Evolutionary conservation across 805 yeast species (phyloP), one percentile per base, ranked within the genome.

Genomic region (Metschnikowia similis): DNA sequence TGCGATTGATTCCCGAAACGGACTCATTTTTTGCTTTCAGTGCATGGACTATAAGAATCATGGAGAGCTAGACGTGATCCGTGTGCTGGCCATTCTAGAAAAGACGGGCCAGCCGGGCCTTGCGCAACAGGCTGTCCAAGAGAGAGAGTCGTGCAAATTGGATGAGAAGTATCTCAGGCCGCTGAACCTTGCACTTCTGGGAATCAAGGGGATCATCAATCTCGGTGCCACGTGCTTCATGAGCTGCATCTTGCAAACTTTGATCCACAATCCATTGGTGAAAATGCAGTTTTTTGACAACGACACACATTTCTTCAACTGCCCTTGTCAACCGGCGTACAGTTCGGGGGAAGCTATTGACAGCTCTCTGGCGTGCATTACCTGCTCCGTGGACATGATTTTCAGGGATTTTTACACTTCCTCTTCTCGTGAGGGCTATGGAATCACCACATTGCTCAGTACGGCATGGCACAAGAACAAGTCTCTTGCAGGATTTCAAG

Each of bases 171-270:
- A 61, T 54, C 36, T 50, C 13, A 54, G 55, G 36, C 87, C 89
- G 34, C 64, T 72, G 17, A 67, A 62, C 57, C 77, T 77, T 47
- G 85, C 91, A 1, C 74, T 81, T 6, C 78, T 83, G n/a, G 98
- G 97, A 0, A 71, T 94, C 17, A 79, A 87, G 47, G 99, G 99
- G 3, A 81, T 94, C 57, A 84, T 89, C 46, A 92, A 92, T 65
- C 82, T 92, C 84, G 99, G 99, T 0, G 87, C 99, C 0, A 94
- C 99, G 0, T 94, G 99, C 71, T 94, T 89, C 70, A 92, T 94
- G 89, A 87, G 96, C 57, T 86, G 92, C 35, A 82, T 91, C n/a
- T 68, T 94, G 37, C 99, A 94, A 70, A 82, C 95, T 0, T 69
- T 92, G 46, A 73, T 94, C 39, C 99, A 94, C 66, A 94, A 94